These are phyloP conservation scores for Blastocystis sp. DNA, from an alignment of 352 stramenopile genomes.

Conservation along the genomic window DNA sequence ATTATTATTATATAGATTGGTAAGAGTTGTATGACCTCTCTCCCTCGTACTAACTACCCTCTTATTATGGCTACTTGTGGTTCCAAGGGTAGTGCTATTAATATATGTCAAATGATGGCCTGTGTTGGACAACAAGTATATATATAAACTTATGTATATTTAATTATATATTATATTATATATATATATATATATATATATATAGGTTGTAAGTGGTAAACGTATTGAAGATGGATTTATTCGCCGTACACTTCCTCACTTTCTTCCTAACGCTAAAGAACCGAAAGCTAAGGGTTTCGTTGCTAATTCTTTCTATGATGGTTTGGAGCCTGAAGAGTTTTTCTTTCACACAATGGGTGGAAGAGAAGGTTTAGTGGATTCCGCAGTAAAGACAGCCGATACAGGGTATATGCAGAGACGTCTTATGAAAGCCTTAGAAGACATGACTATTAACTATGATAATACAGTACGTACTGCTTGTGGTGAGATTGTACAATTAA, in stretches of 20 bases:
- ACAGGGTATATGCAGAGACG: constrained; percentile 96
- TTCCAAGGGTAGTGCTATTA: constrained; percentile 90
- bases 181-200: too few species aligned
- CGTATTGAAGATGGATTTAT: constrained; percentile 95
- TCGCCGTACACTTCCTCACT: constrained; percentile 86
- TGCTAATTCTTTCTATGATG: constrained; percentile 93
- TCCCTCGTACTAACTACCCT: constrained; percentile 83
- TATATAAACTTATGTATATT: too few species aligned
- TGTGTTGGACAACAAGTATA: constrained; percentile 96
- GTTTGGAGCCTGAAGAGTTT: constrained; percentile 93
- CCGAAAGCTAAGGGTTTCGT: constrained; percentile 95
- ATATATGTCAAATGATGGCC: constrained; percentile 99
- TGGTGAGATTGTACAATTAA: constrained; percentile 87
- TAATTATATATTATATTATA: too few species aligned
- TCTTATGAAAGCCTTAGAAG: constrained; percentile 90
- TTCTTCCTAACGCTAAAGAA: constrained; percentile 71
- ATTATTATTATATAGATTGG: constrained; percentile 43
- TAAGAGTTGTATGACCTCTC: constrained; percentile 83
- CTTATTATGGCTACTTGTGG: constrained; percentile 90
- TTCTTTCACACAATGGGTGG: constrained; percentile 99
- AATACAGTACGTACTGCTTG: constrained; percentile 65
- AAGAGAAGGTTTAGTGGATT: constrained; percentile 95
- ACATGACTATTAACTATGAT: constrained; percentile 80
- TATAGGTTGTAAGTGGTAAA: constrained; percentile 81
- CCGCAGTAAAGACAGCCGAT: constrained; percentile 94